Evolutionary conservation across 495 filamentous ascomycete species (phyloP), one percentile per base, ranked within the genome.

Genomic region (Penicillium egyptiacum): DNA sequence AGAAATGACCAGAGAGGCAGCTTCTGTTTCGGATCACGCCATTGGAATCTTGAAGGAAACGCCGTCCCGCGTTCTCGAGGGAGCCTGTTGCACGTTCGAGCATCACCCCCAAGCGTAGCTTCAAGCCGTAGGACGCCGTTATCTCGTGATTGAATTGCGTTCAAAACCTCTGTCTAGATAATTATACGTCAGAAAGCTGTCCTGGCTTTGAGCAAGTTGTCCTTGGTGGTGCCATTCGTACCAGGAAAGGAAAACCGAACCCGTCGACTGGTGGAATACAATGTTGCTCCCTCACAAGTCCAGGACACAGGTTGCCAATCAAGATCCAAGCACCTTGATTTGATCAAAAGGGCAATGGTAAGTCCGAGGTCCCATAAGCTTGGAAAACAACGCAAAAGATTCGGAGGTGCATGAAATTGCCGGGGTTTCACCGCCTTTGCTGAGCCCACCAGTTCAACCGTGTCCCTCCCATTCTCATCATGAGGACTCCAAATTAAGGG

Each of bases 31-130:
- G 83, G 59, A 81, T 72, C n/a, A 78, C 70, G 58, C 75, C 76
- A 42, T 74, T 77, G 35, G 81, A 65, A 55, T 79, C 76, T 63
- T 83, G 87, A 60, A 90, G 73, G 62, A 88, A 78, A 74, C 81
- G 80, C 69, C 83, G 82, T 72, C 82, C 84, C 80, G 86, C 88
- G 77, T 83, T 84, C 81, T 92, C 84, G 72, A 92, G 81, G 77
- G 84, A 88, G 77, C 83, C 81, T 56, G 84, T 84, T 53, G 87
- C 88, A 71, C 86, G 87, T 87, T 95, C 89, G 73, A 93, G 87
- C 90, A 95, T 95, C 67, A 79, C 79, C 75, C 31, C 72, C 76
- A 62, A 84, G 76, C 41, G 78, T 72, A 45, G 71, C 70, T 53
- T 70, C 58, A 59, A 66, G 62, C 68, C 61, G 63, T 54, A 67